A percentile compares a stretch with the other conserved stretches of the same genome.
Conservation (phyloP, 2,329 filamentous ascomycete species). For the Cladophialophora chaetospira region DNA sequence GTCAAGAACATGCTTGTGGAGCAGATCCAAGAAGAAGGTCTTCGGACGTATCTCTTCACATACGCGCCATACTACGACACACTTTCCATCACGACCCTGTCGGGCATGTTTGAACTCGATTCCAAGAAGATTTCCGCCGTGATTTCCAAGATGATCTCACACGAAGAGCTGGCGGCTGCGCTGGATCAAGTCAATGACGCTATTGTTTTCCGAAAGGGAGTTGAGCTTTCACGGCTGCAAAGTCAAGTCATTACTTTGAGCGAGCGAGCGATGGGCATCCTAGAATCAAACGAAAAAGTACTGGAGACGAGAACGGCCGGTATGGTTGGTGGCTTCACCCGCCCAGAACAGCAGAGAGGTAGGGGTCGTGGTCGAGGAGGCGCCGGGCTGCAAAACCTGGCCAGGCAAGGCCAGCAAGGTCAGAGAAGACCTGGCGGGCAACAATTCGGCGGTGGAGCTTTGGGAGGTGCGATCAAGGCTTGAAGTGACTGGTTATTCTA, state of each 20-base stretch:
- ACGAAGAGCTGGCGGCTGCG: constrained; percentile 94
- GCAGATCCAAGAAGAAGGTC: constrained; percentile 97
- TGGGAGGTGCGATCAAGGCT: constrained; percentile 54
- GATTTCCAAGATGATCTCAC: constrained; percentile 98
- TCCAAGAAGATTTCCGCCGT: constrained; percentile 90
- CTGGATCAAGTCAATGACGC: constrained; percentile 97
- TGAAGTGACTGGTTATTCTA: constrained; percentile 34
- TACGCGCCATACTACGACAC: constrained; percentile 99
- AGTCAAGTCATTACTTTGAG: constrained; percentile 90
- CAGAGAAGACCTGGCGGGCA: constrained; percentile 51
- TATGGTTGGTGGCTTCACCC: constrained; percentile 91
- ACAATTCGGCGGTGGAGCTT: constrained; percentile 53
- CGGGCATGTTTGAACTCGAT: constrained; percentile 92
- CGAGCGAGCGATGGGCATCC: constrained; percentile 93
- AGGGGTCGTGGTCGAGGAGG: constrained; percentile 55
- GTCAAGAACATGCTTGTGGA: constrained; percentile 97
- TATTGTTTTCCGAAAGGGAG: constrained; percentile 99
- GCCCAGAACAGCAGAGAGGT: constrained; percentile 75
- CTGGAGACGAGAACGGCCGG: constrained; percentile 96
- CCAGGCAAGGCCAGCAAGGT: constrained; percentile 25
- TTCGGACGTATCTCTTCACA: constrained; percentile 97
- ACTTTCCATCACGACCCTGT: constrained; percentile 79
- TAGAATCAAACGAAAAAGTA: constrained; percentile 96
- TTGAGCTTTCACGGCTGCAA: constrained; percentile 94
- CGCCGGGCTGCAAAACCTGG: constrained; percentile 7